Base-by-base conservation (phyloP, 352 stramenopile genomes). In the Phytopythium sindhum region DNA sequence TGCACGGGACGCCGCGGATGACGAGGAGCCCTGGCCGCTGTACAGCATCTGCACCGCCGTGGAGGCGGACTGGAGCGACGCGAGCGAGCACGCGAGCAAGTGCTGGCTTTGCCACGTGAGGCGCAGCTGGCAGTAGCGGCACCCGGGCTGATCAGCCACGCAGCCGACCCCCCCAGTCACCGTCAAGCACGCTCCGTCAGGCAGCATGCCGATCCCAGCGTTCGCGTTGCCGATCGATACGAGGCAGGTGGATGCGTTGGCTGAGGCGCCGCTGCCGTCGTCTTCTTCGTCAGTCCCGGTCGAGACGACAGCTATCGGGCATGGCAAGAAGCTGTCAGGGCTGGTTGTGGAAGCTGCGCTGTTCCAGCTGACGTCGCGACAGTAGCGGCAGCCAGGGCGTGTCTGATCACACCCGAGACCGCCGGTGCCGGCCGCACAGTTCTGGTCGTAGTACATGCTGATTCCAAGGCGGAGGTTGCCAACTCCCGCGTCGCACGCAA, bases 41-140 rank as follows among this genome's bases (percentile, higher is more conserved):
- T 37, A 39, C 4, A 60, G 24, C 17, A n/a, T 21, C 39, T 61
- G 56, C 14, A 29, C 26, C 2, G 56, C 24, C 26, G 41, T 28
- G 39, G 39, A 53, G 14, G 55, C 24, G 0, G 55, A n/a, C 23
- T 21, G 24, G 9, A 39, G 41, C 19, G 56, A 17, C 2, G 15
- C 26, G 14, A 26, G 39, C 26, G 39, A 28, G 56, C 56, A 53
- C 19, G 7, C 17, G 37, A 51, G 23, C 56, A 53, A 37, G 41
- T 52, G 56, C 39, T 61, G 39, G 56, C 39, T 53, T 17, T 61
- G 56, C 56, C 56, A 61, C 39, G 41, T 61, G 56, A 31, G 41
- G 0, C 39, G 56, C 24, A 61, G 39, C 17, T 52, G 56, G 24
- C 56, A 61, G 56, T 52, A 53, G 39, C 56, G 56, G 39, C 56